Evolutionary conservation across 257 asterid species (phyloP), one percentile per base, ranked within the genome.

Genomic region (Nyctanthes arbortristis): DNA sequence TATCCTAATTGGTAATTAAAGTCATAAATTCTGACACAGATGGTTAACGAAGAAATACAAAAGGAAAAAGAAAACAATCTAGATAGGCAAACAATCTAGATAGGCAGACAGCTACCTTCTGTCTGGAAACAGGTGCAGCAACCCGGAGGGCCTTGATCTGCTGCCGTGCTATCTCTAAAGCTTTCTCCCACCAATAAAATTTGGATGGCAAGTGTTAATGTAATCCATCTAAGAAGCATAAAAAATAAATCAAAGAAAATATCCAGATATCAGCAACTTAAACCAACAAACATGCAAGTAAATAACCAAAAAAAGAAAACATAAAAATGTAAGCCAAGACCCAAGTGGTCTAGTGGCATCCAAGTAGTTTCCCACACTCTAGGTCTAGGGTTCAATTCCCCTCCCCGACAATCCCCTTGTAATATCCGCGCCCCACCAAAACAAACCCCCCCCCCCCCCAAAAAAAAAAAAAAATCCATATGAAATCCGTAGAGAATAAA

Each of bases 111-210:
- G 22, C 40, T 72, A 90, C 98, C 91, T 85, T 90, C 75, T 80
- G 88, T 75, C 80, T 83, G 7, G 85, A 73, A 74, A 73, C 25
- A 39, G 96, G 71, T 13, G 81, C 75, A 49, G 84, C 49, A 66
- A 75, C 61, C 77, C 80, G 79, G 49, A 90, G 74, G 33, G 92
- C 82, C 82, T 82, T 88, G 70, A 73, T 57, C 79, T 84, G 93
- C 55, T 88, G 91, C 35, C 65, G 35, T 35, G 97, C 98, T 65
- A 67, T 75, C 84, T 90, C 98, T 36, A 90, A 72, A 68, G 98
- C 98, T 84, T 84, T 90, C 85, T 85, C 64, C 98, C 98, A 61
- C 98, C 97, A 77, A 93, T 61, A 71, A 93, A 93, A 84, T 85
- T 85, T 67, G 95, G 87, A 80, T 93, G 92, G 63, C 97, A 93